Evolutionary conservation across 306 rosid genomes (phyloP).

Genomic region (Carpinus viminea): DNA sequence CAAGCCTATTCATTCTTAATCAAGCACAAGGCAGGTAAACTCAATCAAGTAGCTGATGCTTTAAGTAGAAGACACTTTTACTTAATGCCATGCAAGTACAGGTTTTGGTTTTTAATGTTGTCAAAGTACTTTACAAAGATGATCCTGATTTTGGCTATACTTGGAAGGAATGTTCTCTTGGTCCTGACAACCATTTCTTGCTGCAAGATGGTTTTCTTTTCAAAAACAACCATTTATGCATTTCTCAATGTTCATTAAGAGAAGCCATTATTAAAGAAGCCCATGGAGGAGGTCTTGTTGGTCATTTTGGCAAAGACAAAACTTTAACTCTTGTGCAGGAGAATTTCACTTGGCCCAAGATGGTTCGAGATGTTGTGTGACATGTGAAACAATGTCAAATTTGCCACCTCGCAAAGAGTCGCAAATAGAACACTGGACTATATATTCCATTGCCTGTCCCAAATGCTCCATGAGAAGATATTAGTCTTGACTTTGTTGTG

Average conservation of each 20-base stretch:
- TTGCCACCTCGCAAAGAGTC: neutral
- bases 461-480: neutral
- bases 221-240: too few species aligned
- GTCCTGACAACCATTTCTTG: neutral
- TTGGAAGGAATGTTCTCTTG: neutral
- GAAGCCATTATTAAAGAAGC: neutral
- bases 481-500: neutral
- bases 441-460: neutral
- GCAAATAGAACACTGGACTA: neutral
- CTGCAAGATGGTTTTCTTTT: neutral
- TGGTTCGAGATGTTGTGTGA: neutral
- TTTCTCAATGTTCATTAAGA: neutral
- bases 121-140: neutral
- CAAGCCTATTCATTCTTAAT: too few species aligned
- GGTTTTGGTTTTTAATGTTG: neutral
- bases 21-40: too few species aligned
- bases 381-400: neutral
- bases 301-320: neutral
- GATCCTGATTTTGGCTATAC: neutral
- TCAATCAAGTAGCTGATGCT: neutral
- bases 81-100: neutral
- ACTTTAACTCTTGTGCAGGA: neutral
- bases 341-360: neutral
- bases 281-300: neutral
- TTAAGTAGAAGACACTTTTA: neutral